Conservation (phyloP, 345 rosid species). For the Euphorbia pulcherrima region DNA sequence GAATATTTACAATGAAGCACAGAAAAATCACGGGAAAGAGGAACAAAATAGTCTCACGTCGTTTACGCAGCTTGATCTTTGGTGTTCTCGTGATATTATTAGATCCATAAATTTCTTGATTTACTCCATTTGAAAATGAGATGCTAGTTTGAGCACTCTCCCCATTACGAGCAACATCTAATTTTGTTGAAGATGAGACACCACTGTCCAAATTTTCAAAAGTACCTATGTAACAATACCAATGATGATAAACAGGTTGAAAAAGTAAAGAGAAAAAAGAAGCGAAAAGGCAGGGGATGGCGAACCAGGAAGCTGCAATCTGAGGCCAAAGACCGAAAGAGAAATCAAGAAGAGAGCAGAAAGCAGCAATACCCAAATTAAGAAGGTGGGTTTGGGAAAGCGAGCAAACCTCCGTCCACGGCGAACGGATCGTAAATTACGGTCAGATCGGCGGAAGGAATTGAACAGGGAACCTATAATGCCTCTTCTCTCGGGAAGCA, state of each 20-base stretch:
- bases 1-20: not conserved
- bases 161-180: not conserved
- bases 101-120: constrained; percentile 13
- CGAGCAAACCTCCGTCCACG: constrained; percentile 62
- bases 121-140: not conserved
- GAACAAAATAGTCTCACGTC: constrained; percentile 34
- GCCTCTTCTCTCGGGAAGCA: constrained; percentile 49
- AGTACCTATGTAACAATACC: constrained; percentile 6
- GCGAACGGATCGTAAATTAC: constrained; percentile 33
- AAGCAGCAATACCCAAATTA: constrained; percentile 42
- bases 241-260: not conserved
- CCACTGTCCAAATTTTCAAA: constrained; percentile 22
- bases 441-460: constrained; percentile 33
- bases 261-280: not conserved
- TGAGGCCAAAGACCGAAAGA: constrained; percentile 47
- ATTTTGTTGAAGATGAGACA: constrained; percentile 9
- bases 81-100: constrained; percentile 18
- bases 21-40: not conserved
- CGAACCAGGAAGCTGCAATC: constrained; percentile 59
- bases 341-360: constrained; percentile 41
- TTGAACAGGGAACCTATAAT: constrained; percentile 26
- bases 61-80: constrained; percentile 36
- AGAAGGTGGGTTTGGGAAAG: constrained; percentile 39
- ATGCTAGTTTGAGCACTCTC: not conserved
- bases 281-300: not conserved